These are phyloP conservation scores for Ganoderma sinense DNA, from an alignment of 1,284 basidiomycete species.

Conservation along the genomic window DNA sequence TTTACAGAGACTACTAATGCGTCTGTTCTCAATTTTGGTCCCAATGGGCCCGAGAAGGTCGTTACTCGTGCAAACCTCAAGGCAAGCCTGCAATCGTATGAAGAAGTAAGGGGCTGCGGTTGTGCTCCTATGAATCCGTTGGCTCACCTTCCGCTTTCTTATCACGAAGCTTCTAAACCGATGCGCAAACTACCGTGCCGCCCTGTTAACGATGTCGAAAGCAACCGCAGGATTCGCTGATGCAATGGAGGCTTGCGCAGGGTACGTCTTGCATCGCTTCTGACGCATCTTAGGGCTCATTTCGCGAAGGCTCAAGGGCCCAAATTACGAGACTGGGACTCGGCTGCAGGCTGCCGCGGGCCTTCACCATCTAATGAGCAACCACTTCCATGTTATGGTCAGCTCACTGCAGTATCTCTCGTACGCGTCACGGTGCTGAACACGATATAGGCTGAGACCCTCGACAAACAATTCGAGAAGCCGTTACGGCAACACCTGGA, in stretches of 20 bases:
- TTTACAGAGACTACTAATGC: slow-evolving; percentile 84
- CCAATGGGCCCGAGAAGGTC: slow-evolving; percentile 77
- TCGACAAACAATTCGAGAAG: slow-evolving; percentile 92
- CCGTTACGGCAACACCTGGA: slow-evolving; percentile 88
- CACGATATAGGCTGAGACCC: slow-evolving; percentile 71
- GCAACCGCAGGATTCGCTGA: slow-evolving; percentile 89
- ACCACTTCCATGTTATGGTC: slow-evolving; percentile 92
- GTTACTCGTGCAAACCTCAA: slow-evolving; percentile 86
- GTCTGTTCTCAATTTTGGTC: slow-evolving; percentile 76
- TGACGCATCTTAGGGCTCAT: slow-evolving; percentile 11
- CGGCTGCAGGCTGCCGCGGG: slow-evolving; percentile 87
- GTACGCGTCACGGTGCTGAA: neutral
- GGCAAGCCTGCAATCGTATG: slow-evolving; percentile 79
- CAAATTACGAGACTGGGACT: slow-evolving; percentile 80
- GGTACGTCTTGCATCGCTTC: slow-evolving; percentile 55
- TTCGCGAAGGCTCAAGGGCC: slow-evolving; percentile 71
- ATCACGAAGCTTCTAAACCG: slow-evolving; percentile 72
- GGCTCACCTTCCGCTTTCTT: slow-evolving; percentile 23
- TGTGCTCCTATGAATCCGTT: neutral
- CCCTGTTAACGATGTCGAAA: slow-evolving; percentile 84
- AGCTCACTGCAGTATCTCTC: slow-evolving; percentile 31
- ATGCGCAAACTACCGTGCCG: slow-evolving; percentile 85
- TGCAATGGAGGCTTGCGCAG: slow-evolving; percentile 84
- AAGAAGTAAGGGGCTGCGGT: slow-evolving; percentile 62
- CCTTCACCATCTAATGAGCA: slow-evolving; percentile 90